These are phyloP conservation scores for Yamadazyma sp. DNA, from an alignment of 1,139 yeast species.

Conservation along the genomic window DNA sequence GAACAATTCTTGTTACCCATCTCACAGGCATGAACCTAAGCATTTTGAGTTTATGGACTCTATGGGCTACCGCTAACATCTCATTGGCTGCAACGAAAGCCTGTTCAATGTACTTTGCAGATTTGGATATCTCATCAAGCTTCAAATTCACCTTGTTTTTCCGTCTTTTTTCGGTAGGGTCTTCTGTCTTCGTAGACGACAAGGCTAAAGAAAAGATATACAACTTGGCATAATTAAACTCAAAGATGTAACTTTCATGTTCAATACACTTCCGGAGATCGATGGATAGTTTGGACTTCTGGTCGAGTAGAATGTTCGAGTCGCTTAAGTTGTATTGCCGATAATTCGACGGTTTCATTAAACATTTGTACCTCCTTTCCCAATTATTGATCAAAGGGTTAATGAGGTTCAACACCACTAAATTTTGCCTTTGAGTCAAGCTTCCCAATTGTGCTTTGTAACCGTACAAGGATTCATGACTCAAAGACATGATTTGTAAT, in stretches of 20 bases:
- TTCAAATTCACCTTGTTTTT: constrained; percentile 36
- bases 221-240: constrained; percentile 78
- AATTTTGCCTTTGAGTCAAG: constrained; percentile 61
- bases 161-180: constrained; percentile 19
- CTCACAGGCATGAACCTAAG: constrained; percentile 82
- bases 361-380: constrained; percentile 61
- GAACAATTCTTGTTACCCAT: constrained; percentile 86
- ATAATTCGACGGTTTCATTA: constrained; percentile 50
- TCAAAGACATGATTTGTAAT: constrained; percentile 74
- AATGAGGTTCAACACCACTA: constrained; percentile 69
- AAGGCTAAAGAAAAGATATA: constrained; percentile 84
- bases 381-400: constrained; percentile 79
- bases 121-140: constrained; percentile 68
- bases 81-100: constrained; percentile 88
- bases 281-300: constrained; percentile 34
- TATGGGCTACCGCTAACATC: constrained; percentile 66
- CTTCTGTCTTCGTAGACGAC: constrained; percentile 40
- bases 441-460: constrained; percentile 57
- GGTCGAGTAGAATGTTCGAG: constrained; percentile 34
- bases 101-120: constrained; percentile 75
- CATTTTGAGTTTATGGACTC: constrained; percentile 65
- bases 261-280: constrained; percentile 51
- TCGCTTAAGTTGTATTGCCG: constrained; percentile 25
- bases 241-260: constrained; percentile 73
- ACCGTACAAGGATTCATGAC: constrained; percentile 81